Base-by-base conservation (phyloP, 805 yeast genomes). In the Candida namnaoensis region DNA sequence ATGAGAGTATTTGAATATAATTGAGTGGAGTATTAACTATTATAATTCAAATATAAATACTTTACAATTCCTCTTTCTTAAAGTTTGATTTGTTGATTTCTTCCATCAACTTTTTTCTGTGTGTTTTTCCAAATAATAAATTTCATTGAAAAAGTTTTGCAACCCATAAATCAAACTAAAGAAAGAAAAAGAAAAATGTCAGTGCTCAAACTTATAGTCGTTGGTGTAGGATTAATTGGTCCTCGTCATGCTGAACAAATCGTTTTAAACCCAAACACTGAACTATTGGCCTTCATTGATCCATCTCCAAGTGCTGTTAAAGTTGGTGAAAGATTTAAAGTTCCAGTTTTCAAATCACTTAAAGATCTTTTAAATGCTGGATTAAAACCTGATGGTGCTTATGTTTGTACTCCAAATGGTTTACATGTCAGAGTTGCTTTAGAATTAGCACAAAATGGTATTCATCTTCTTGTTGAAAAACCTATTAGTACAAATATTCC, bases 201-300 rank as follows among this genome's bases (percentile, higher is more conserved):
- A 43, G 13, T 39, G 25, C 23, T 37, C 37, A 44, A 43, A 36
- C 35, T 48, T 35, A 43, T 48, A 14, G 48, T 48, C 9, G 41
- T 46, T 30, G 52, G 52, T 1, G 47, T 46, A 23, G 52, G 52
- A n/a, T 48, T 48, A 35, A 48, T 48, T 19, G 52, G 52, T 1
- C 52, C 52, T 3, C 49, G 52, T 37, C 52, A 48, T 43, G 50
- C 50, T 10, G 44, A 48, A 37, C 50, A 49, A 1, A 45, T 48
- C 7, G 36, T 41, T 24, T 14, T 28, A 24, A 44, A 49, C 33
- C 47, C 49, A 3, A 27, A 41, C 11, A 46, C 52, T 9, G 35
- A 41, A 32, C 44, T 48, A 7, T 34, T 43, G 1, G 52, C 44
- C 19, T 43, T 48, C 7, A 46, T 48, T 24, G 52, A 48, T 38